These are phyloP conservation scores for Penicillium sp. DNA, from an alignment of 2,329 filamentous ascomycete genomes.

Conservation along the genomic window DNA sequence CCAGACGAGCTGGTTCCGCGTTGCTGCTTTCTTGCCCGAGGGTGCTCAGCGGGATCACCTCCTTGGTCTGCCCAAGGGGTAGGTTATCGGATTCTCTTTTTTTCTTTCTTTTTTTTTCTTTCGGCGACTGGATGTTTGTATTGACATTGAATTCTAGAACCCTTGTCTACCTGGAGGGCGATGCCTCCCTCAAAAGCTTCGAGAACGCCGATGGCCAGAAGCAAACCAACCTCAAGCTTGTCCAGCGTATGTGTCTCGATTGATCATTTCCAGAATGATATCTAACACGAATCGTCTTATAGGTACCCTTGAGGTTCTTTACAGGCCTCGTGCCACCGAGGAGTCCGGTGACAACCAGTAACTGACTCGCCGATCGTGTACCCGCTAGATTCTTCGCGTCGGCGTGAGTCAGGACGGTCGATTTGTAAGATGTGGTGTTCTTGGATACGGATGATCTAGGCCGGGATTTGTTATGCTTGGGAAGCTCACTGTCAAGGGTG, in stretches of 20 bases:
- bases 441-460: neutral
- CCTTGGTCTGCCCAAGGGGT: slow-evolving; percentile 77
- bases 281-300: neutral
- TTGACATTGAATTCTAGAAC: slow-evolving; percentile 50
- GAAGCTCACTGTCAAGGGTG: neutral
- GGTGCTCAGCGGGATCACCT: slow-evolving; percentile 67
- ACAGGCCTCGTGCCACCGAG: slow-evolving; percentile 21
- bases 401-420: neutral
- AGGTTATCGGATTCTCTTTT: slow-evolving; percentile 38
- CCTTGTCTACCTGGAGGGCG: slow-evolving; percentile 76
- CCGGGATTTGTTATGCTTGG: neutral
- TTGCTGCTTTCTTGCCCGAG: slow-evolving; percentile 66
- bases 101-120: no score
- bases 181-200: slow-evolving; percentile 64
- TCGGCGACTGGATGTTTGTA: neutral
- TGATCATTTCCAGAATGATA: neutral
- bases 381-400: neutral
- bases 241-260: slow-evolving; percentile 63
- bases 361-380: neutral
- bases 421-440: slow-evolving; percentile 3
- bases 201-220: slow-evolving; percentile 66
- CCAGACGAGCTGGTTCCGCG: slow-evolving; percentile 77
- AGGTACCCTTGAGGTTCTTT: slow-evolving; percentile 35
- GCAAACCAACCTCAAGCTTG: slow-evolving; percentile 58
- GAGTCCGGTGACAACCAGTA: slow-evolving; percentile 7